Percentiles rank a stretch among this genome's conserved stretches.
These are phyloP conservation scores for Phyllosticta citribraziliensis DNA, from an alignment of 2,329 filamentous ascomycete genomes.

Conservation along the genomic window DNA sequence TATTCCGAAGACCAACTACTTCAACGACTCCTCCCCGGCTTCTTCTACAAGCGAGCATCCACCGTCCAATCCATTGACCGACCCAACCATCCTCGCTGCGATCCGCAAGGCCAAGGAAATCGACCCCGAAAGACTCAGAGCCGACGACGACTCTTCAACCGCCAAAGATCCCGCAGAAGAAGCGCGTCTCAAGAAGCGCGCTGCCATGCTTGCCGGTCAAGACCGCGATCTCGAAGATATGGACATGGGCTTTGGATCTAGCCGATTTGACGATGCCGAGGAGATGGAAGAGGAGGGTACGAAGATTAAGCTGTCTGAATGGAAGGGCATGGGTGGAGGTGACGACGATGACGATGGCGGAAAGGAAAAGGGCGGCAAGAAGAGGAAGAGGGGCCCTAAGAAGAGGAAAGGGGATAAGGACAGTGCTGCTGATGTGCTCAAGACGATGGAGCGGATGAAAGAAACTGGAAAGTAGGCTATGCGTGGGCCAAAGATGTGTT, in stretches of 20 bases:
- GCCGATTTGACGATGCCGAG: conserved; percentile 77
- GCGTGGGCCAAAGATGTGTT: background rate
- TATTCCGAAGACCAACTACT: conserved; percentile 10
- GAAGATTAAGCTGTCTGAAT: conserved; percentile 58
- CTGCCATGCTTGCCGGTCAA: conserved; percentile 58
- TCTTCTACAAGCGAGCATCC: conserved; percentile 15
- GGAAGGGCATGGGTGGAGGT: conserved; percentile 45
- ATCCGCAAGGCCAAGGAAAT: conserved; percentile 70
- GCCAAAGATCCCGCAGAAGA: conserved; percentile 46
- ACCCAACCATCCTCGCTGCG: conserved; percentile 55
- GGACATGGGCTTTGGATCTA: conserved; percentile 89
- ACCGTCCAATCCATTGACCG: conserved; percentile 24
- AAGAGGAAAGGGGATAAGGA: conserved; percentile 73
- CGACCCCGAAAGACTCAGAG: conserved; percentile 41
- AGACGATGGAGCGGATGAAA: conserved; percentile 59
- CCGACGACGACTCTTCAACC: conserved; percentile 34
- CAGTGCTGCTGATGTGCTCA: conserved; percentile 69
- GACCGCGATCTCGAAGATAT: conserved; percentile 82
- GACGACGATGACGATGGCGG: conserved; percentile 36
- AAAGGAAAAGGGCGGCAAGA: conserved; percentile 47
- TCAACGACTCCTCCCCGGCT: conserved; percentile 14
- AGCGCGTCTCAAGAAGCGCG: conserved; percentile 52
- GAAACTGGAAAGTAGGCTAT: conserved; percentile 12
- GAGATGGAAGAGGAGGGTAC: conserved; percentile 55
- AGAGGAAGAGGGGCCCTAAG: conserved; percentile 61